These are phyloP conservation scores for Melianthus villosus DNA, from an alignment of 441 rosid genomes.

Conservation along the genomic window DNA sequence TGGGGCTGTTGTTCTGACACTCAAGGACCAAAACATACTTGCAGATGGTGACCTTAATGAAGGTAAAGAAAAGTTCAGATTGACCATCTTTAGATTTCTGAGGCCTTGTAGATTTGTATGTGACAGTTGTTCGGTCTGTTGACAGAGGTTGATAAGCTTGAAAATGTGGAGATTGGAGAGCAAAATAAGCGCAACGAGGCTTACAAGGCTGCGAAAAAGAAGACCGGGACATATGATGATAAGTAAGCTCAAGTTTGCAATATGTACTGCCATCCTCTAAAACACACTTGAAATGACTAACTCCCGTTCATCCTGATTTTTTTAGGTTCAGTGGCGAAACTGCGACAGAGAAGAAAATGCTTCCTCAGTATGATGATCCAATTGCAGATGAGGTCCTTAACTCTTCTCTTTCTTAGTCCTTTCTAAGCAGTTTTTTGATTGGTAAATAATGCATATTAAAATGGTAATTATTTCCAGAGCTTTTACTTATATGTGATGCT, in stretches of 20 bases:
- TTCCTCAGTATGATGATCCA: constrained; percentile 81
- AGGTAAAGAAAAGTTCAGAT: constrained; percentile 34
- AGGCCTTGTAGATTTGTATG: constrained; percentile 2
- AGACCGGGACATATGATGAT: constrained; percentile 59
- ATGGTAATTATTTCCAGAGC: no score
- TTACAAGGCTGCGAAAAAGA: constrained; percentile 83
- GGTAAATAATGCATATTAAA: no score
- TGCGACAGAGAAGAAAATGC: constrained; percentile 56
- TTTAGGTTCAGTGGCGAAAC: constrained; percentile 78
- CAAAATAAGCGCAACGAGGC: constrained; percentile 82
- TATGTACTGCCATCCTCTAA: constrained; percentile 5
- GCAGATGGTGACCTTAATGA: constrained; percentile 69
- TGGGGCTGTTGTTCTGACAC: constrained; percentile 91
- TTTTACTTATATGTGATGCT: no score
- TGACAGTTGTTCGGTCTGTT: constrained; percentile 24
- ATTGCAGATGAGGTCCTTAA: constrained; percentile 49
- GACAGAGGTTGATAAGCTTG: constrained; percentile 90
- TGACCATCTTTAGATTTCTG: constrained; percentile 4
- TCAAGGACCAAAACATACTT: constrained; percentile 83
- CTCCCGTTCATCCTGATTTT: background rate
- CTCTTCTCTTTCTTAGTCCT: background rate
- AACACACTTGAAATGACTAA: background rate
- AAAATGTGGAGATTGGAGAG: constrained; percentile 94
- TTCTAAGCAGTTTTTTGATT: background rate
- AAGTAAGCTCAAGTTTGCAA: constrained; percentile 34